Evolutionary conservation across 2,329 filamentous ascomycete species (phyloP), one percentile per base, ranked within the genome.

Genomic region (Ceratocystis cubensis): DNA sequence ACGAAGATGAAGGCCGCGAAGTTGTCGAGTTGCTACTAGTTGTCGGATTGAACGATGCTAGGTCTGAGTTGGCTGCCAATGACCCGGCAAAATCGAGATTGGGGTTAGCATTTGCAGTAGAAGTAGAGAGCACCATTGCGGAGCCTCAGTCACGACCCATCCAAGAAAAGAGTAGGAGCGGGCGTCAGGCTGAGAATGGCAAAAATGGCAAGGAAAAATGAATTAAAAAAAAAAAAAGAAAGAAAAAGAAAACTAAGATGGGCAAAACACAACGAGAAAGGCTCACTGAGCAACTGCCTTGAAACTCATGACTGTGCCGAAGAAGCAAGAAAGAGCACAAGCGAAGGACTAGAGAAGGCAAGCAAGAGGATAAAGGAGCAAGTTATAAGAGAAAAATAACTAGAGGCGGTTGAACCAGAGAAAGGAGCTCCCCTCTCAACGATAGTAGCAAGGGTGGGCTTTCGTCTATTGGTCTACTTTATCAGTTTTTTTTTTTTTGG

Each of bases 1-100:
- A 64, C 6, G 66, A 66, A 17, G 64, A 65, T 25, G 66, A 65
- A 10, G 66, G 57, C 6, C 64, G 64, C 6, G 66, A 68, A 46
- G 37, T 10, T 41, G 20, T 33, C 45, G 53, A 45, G 64, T 56
- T 53, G 25, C 41, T 30, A 33, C 28, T 41, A 37, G 4, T 28
- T 28, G 41, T 8, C 44, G 48, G 15, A 48, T 37, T 46, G 61
- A 25, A 59, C 44, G 61, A 59, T 33, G 48, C 61, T 62, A 61
- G 33, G 61, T 50, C 30, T 44, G 61, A 65, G 25, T 37, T 22
- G 22, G 33, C 50, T 44, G 64, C 41, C 65, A 64, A 37, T 30
- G 65, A 41, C 33, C 46, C 62, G 53, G 46, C 30, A 64, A 64
- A 64, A 63, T 56, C 59, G 46, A 64, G 59, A 45, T 65, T 59